These are phyloP conservation scores for Phytopythium mirpurense DNA, from an alignment of 352 stramenopile genomes.

Conservation along the genomic window DNA sequence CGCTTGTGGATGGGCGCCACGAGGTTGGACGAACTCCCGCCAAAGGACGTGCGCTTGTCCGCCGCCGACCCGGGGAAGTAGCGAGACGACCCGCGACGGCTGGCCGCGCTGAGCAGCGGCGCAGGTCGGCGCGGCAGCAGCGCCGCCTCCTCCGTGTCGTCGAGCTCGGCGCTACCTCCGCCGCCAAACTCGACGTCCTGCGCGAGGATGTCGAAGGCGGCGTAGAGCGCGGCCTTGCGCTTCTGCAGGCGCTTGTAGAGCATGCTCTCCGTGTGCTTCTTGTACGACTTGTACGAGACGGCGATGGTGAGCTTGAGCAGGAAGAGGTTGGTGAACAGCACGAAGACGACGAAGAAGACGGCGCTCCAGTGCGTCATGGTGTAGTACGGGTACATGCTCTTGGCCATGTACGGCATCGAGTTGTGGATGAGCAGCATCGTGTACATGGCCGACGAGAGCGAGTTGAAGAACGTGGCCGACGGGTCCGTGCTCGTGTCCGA, in stretches of 20 bases:
- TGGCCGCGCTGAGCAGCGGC: conserved; percentile 26
- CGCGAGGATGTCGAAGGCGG: conserved; percentile 72
- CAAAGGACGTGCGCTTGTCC: conserved; percentile 40
- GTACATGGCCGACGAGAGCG: conserved; percentile 67
- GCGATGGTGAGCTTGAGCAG: conserved; percentile 82
- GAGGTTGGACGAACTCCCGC: conserved; percentile 22
- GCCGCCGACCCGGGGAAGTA: conserved; percentile 45
- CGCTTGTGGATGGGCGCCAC: conserved; percentile 41
- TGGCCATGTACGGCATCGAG: conserved; percentile 76
- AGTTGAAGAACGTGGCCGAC: conserved; percentile 58
- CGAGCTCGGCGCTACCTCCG: conserved; percentile 1
- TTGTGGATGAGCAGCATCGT: conserved; percentile 81
- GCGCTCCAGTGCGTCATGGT: conserved; percentile 71
- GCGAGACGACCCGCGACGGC: conserved; percentile 54
- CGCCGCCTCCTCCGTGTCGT: conserved; percentile 17
- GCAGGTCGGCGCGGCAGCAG: conserved; percentile 8
- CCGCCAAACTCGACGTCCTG: conserved; percentile 41
- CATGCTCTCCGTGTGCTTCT: conserved; percentile 82
- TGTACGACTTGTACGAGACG: conserved; percentile 82
- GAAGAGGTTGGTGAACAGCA: conserved; percentile 78
- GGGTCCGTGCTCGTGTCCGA: conserved; percentile 54
- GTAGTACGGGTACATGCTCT: conserved; percentile 83
- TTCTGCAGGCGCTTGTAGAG: conserved; percentile 84
- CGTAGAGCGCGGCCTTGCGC: conserved; percentile 69
- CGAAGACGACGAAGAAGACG: conserved; percentile 76